Conservation (phyloP, 495 filamentous ascomycete species). For the Neurospora sp. region DNA sequence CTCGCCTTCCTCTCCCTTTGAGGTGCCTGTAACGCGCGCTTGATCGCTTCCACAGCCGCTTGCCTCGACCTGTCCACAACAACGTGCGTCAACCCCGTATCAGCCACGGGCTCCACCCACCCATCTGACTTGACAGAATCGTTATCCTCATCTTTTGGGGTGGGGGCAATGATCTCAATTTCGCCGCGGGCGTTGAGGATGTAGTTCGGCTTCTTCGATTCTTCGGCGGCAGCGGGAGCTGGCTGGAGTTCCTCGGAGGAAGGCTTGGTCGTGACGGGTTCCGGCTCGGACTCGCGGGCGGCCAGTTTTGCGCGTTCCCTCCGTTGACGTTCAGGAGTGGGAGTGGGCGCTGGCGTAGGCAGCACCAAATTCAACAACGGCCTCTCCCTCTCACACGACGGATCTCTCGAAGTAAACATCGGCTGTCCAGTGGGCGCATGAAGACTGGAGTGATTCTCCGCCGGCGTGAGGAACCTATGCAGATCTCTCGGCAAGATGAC, state of each 20-base stretch:
- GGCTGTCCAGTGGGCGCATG: conserved; percentile 8
- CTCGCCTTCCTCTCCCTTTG: background rate
- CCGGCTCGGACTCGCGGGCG: background rate
- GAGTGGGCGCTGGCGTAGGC: conserved; percentile 39
- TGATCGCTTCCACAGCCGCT: background rate
- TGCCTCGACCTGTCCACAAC: conserved; percentile 6
- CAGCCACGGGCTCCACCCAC: background rate
- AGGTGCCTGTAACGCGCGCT: background rate
- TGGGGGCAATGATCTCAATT: background rate
- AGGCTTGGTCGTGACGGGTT: background rate
- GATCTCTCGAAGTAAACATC: conserved; percentile 33
- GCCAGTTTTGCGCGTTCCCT: conserved; percentile 7
- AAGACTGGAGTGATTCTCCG: background rate
- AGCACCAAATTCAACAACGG: conserved; percentile 43
- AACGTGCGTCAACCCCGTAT: background rate
- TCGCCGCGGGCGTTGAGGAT: conserved; percentile 9
- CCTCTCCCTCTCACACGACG: conserved; percentile 38
- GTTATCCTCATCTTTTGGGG: background rate
- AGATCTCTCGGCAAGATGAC: conserved; percentile 31
- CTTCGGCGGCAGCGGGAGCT: background rate
- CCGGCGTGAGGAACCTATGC: conserved; percentile 15
- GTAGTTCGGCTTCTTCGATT: background rate
- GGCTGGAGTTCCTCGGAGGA: background rate
- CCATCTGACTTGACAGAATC: background rate
- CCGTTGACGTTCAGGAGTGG: conserved; percentile 27